Conservation (phyloP, 163 green algal species). For the Scenedesmus sp. region DNA sequence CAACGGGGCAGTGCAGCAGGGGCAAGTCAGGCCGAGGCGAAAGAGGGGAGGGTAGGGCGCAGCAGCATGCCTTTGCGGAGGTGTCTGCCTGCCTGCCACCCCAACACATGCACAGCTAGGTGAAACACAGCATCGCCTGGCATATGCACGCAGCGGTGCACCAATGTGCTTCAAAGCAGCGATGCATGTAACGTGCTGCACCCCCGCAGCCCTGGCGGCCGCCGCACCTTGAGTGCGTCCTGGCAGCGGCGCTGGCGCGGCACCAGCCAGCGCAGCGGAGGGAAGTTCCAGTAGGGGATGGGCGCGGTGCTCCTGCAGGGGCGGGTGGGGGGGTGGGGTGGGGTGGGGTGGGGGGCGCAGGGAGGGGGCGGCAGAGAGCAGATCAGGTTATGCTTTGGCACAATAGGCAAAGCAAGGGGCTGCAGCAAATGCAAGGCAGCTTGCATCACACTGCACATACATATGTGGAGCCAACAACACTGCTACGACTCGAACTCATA, state of each 20-base stretch:
- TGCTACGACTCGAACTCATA: background rate
- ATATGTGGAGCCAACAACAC: too few relatives aligned
- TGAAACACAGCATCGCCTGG: background rate
- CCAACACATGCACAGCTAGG: background rate
- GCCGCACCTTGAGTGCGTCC: slow-evolving; percentile 69
- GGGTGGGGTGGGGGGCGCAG: background rate
- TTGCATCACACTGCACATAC: too few relatives aligned
- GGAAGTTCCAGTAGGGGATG: slow-evolving; percentile 94
- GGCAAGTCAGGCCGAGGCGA: background rate
- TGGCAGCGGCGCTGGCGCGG: slow-evolving; percentile 73
- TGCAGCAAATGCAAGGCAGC: too few relatives aligned
- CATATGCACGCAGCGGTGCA: background rate
- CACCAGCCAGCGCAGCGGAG: slow-evolving; percentile 61
- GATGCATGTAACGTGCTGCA: background rate
- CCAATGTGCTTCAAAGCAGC: background rate
- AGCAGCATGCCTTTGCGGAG: background rate
- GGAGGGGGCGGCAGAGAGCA: too few relatives aligned
- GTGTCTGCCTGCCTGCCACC: background rate
- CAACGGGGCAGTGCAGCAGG: background rate
- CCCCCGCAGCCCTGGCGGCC: background rate
- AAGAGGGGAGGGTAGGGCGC: background rate
- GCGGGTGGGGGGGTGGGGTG: background rate
- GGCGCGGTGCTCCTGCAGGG: slow-evolving; percentile 72
- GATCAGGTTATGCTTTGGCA: too few relatives aligned
- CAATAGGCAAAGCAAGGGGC: too few relatives aligned